Base-by-base conservation (phyloP, 1,284 basidiomycete genomes). In the Quambalaria eucalypti region DNA sequence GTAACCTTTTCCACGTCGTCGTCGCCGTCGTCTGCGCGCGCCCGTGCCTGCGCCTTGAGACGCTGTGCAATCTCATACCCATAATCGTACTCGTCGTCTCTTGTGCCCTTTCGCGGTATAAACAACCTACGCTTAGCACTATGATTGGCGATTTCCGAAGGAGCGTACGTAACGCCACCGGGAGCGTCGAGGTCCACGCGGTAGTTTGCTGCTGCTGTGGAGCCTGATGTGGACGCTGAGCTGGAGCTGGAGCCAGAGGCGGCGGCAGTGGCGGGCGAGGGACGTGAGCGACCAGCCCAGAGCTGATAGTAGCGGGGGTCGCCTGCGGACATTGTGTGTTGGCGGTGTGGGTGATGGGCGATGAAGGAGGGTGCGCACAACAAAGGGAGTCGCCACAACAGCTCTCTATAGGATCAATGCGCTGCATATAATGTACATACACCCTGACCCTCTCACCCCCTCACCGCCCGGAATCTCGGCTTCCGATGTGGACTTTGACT, bases 101-200 rank as follows among this genome's bases (percentile, higher is more conserved):
- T 56, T 7, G 54, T 46, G 8, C 61, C 57, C 1, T 62, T 60
- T 12, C 29, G 36, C 5, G 66, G 65, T 31, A 68, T 58, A 47
- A 74, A 74, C 21, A 72, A 56, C 0, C 72, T 60, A 49, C 69
- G 69, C 28, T 52, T 50, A 33, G 60, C 59, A 47, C 70, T 73
- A 57, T 74, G 72, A 39, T 64, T 60, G 8, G 57, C 55, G 4
- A 65, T 50, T 16, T 56, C 50, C 10, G 42, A 46, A 0, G 72
- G 72, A 1, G 68, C 69, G 44, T 70, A 71, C 9, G 71, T 61
- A 28, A 71, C 55, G n/a, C 69, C 71, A 16, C 63, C 69, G 0
- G 71, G 71, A 4, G 59, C 63, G 26, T 74, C 72, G n/a, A 72
- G 60, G 21, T 46, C 42, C 21, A 46, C 42, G 5, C 42, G 42